A percentile compares a stretch with the other conserved stretches of the same genome.
These are phyloP conservation scores for Fusarium musae DNA, from an alignment of 2,329 filamentous ascomycete genomes.

Conservation along the genomic window DNA sequence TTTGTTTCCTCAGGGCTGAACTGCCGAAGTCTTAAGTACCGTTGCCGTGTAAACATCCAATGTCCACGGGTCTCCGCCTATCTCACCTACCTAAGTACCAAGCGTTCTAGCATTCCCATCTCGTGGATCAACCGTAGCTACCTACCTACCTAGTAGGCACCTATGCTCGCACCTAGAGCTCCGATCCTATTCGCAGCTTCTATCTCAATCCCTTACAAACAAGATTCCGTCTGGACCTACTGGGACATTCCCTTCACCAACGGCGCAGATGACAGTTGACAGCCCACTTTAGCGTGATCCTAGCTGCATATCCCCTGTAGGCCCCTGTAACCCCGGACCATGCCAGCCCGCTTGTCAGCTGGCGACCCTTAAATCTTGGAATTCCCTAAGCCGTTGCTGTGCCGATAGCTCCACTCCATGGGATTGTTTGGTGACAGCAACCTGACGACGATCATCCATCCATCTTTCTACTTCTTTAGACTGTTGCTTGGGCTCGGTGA, in stretches of 20 bases:
- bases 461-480: not conserved
- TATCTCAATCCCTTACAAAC: not conserved
- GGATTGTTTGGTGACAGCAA: conserved; percentile 19
- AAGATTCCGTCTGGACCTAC: not conserved
- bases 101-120: not conserved
- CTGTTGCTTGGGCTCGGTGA: conserved; percentile 14
- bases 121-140: not conserved
- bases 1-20: not conserved
- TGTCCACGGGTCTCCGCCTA: not conserved
- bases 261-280: conserved; percentile 10
- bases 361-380: conserved; percentile 24
- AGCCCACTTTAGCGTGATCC: conserved; percentile 8
- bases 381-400: conserved; percentile 22
- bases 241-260: conserved; percentile 13
- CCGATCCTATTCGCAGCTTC: not conserved
- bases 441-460: not conserved
- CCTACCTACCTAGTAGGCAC: not conserved
- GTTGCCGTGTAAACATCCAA: conserved; percentile 7
- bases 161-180: not conserved
- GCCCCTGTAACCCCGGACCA: conserved; percentile 19
- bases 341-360: conserved; percentile 9
- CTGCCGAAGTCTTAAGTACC: not conserved
- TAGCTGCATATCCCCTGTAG: conserved; percentile 14
- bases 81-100: not conserved
- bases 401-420: conserved; percentile 20